Conservation (phyloP, 495 filamentous ascomycete genomes). For the Penicillium herquei region DNA sequence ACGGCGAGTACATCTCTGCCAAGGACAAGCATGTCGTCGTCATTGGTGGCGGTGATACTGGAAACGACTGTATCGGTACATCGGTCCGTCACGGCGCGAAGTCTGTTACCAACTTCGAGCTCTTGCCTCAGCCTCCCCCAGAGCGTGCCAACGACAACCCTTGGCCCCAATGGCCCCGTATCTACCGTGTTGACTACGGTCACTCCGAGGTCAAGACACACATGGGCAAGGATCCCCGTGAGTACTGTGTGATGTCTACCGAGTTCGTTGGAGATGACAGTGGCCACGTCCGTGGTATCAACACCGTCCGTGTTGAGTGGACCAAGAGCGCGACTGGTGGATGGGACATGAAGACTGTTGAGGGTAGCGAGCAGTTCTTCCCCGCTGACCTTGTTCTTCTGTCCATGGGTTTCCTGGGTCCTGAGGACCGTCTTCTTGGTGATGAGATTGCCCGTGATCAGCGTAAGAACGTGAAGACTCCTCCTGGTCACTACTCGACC, state of each 20-base stretch:
- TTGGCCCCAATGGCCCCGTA: slow-evolving; percentile 98
- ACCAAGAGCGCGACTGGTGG: slow-evolving; percentile 85
- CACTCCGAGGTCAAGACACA: slow-evolving; percentile 97
- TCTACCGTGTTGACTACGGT: slow-evolving; percentile 98
- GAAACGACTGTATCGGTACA: slow-evolving; percentile 99
- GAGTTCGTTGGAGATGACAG: slow-evolving; percentile 93
- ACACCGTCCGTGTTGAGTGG: slow-evolving; percentile 97
- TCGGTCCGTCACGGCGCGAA: slow-evolving; percentile 97
- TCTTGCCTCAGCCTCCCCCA: slow-evolving; percentile 90
- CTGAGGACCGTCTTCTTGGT: slow-evolving; percentile 85
- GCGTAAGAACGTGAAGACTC: slow-evolving; percentile 97
- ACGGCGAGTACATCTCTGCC: slow-evolving; percentile 91
- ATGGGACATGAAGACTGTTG: slow-evolving; percentile 99
- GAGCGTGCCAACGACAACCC: slow-evolving; percentile 97
- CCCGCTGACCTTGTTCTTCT: slow-evolving; percentile 93
- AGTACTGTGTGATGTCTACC: slow-evolving; percentile 98
- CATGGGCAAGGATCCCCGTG: slow-evolving; percentile 94
- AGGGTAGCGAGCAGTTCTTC: slow-evolving; percentile 95
- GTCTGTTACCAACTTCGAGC: slow-evolving; percentile 95
- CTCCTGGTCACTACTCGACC: slow-evolving; percentile 83
- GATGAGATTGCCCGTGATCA: slow-evolving; percentile 87
- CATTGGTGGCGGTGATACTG: slow-evolving; percentile 97
- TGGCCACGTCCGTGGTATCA: slow-evolving; percentile 93
- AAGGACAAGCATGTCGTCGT: slow-evolving; percentile 97
- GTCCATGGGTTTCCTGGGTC: slow-evolving; percentile 98